These are phyloP conservation scores for Gnomoniopsis sp. DNA, from an alignment of 2,329 filamentous ascomycete genomes.

Conservation along the genomic window DNA sequence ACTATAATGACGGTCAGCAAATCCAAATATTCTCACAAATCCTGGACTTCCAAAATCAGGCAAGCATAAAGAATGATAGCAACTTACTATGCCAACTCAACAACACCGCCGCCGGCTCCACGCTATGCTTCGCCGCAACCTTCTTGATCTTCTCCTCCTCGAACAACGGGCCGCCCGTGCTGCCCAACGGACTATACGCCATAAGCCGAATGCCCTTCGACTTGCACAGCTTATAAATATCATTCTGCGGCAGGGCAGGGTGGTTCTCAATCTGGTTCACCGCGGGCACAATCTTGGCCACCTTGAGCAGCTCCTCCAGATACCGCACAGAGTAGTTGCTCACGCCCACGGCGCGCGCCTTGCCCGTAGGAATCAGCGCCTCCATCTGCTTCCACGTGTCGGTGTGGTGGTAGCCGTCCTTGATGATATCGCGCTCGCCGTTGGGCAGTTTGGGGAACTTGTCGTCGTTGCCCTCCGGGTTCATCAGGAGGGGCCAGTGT, in stretches of 20 bases:
- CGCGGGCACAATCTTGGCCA: slow-evolving; percentile 54
- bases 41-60: background rate
- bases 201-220: slow-evolving; percentile 68
- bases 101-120: slow-evolving; percentile 59
- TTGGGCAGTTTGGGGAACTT: slow-evolving; percentile 72
- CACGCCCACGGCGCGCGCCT: slow-evolving; percentile 52
- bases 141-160: slow-evolving; percentile 60
- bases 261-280: slow-evolving; percentile 75
- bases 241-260: slow-evolving; percentile 67
- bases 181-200: slow-evolving; percentile 67
- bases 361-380: slow-evolving; percentile 57
- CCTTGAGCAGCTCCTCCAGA: slow-evolving; percentile 51
- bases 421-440: slow-evolving; percentile 70
- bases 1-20: slow-evolving; percentile 39
- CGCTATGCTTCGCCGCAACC: slow-evolving; percentile 61
- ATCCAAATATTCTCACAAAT: background rate
- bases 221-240: slow-evolving; percentile 67
- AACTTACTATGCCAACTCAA: slow-evolving; percentile 69
- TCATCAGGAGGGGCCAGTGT: slow-evolving; percentile 81
- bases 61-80: background rate
- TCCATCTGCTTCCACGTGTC: slow-evolving; percentile 78
- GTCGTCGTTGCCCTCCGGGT: slow-evolving; percentile 71
- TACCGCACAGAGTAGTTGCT: slow-evolving; percentile 57
- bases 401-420: slow-evolving; percentile 61
- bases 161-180: slow-evolving; percentile 62